A percentile compares a stretch with the other conserved stretches of the same genome.
These are phyloP conservation scores for Cicer arietinum DNA, from an alignment of 306 rosid species.

Conservation along the genomic window DNA sequence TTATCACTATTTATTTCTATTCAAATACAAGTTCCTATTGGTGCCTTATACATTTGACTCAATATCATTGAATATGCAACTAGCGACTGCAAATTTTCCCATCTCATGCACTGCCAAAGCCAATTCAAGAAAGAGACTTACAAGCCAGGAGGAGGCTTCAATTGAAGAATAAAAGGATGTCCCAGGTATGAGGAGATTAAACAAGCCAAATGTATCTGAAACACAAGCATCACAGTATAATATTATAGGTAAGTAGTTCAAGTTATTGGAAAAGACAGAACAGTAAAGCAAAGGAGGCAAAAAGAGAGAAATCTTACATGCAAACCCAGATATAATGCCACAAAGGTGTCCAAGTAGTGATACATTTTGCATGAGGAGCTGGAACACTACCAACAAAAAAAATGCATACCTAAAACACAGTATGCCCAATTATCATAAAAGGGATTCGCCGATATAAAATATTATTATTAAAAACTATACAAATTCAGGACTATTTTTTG, in stretches of 20 bases:
- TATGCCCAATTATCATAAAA: slow-evolving; percentile 39
- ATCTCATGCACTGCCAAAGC: slow-evolving; percentile 34
- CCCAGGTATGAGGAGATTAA: slow-evolving; percentile 88
- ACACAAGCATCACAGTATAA: slow-evolving; percentile 39
- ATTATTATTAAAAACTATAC: slow-evolving; percentile 23
- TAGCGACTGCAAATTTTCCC: slow-evolving; percentile 26
- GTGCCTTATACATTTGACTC: slow-evolving; percentile 1
- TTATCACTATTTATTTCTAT: neutral
- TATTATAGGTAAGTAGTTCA: slow-evolving; percentile 28
- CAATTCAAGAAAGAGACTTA: slow-evolving; percentile 58
- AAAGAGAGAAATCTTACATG: slow-evolving; percentile 68
- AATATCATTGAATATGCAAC: slow-evolving; percentile 31
- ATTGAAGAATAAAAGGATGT: slow-evolving; percentile 80
- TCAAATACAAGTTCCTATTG: neutral
- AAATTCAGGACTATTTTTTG: neutral
- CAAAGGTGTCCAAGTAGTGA: slow-evolving; percentile 96
- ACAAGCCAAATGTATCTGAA: slow-evolving; percentile 89
- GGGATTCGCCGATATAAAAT: slow-evolving; percentile 28
- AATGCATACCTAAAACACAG: slow-evolving; percentile 80
- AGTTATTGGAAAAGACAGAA: slow-evolving; percentile 4
- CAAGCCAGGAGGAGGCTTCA: slow-evolving; percentile 82
- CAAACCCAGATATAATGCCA: slow-evolving; percentile 98
- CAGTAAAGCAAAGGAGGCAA: slow-evolving; percentile 1
- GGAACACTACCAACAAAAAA: slow-evolving; percentile 92
- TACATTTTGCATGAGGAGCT: slow-evolving; percentile 92